Base-by-base conservation (phyloP, 2,329 filamentous ascomycete species). In the Aspergillus sojae region DNA sequence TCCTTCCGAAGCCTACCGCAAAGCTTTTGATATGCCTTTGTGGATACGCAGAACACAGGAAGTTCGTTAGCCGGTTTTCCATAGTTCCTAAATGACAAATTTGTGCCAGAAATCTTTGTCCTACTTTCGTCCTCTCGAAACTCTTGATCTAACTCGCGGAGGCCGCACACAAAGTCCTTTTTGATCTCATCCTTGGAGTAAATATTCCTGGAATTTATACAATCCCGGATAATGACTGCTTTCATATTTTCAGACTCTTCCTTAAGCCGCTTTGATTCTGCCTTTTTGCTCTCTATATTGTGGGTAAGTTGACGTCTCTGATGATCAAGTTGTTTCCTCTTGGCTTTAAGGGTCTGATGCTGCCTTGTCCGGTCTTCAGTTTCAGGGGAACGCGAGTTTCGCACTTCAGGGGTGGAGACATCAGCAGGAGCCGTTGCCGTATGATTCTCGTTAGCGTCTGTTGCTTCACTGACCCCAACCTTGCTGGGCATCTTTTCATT, bases 41-140 rank as follows among this genome's bases (percentile, higher is more conserved):
- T 86, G 62, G 85, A 88, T 19, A 90, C 85, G 65, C 88, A 90
- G 69, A 89, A 91, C 1, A 91, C 87, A 0, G 87, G 84, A 0
- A 91, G 77, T 0, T 78, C 80, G 10, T 73, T 73, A 0, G 85
- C 86, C 9, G 89, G 81, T 50, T 85, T 74, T 0, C 85, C 81
- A 58, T 90, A 90, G 68, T 90, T 83, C 11, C 86, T 81, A 2
- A 11, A 4, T 11, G 48, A 9, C 7, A 19, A 30, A 19, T 79
- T 81, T 0, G 85, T 85, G 65, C 88, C n/a, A 2, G 41, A 10
- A n/a, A 9, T 5, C 10, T 12, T 1, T 77, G 67, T n/a, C 19
- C n/a, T 16, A 16, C n/a, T 36, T 23, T 55, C 28, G n/a, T 53
- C 52, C 9, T 61, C 53, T 4, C 39, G 32, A 30, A 45, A 7